phyloP scores from a whole-genome alignment of 768 basidiomycete genomes.

The Mycena galopus region DNA sequence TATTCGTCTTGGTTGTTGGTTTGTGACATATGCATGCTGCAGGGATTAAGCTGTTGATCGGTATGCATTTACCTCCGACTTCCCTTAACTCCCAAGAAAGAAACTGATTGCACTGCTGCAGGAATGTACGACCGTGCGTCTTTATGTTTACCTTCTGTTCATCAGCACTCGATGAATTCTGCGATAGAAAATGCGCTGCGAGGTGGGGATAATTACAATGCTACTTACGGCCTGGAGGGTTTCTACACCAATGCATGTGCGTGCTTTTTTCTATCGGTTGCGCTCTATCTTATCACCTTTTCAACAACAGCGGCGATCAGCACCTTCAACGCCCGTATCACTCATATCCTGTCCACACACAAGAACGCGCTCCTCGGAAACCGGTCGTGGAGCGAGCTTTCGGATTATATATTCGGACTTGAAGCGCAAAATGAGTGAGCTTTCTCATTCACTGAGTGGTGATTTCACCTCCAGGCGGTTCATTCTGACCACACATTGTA shows the following conservation, averaged over 20 bases:
- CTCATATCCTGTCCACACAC: slow-evolving; percentile 51
- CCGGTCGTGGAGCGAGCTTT: slow-evolving; percentile 52
- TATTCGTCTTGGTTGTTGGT: not conserved
- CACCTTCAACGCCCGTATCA: slow-evolving; percentile 50
- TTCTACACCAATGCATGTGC: slow-evolving; percentile 48
- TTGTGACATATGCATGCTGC: not conserved
- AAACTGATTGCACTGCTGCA: not conserved
- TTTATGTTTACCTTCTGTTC: not conserved
- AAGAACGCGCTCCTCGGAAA: slow-evolving; percentile 48
- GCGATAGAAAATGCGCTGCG: slow-evolving; percentile 47
- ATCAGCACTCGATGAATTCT: slow-evolving; percentile 17
- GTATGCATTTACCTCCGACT: not conserved
- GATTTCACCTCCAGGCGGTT: no score
- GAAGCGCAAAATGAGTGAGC: slow-evolving; percentile 52
- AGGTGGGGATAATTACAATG: slow-evolving; percentile 49
- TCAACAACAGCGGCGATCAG: slow-evolving; percentile 39
- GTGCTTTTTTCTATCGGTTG: not conserved
- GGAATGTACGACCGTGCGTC: slow-evolving; percentile 3
- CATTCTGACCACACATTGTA: not conserved
- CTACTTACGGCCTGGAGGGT: slow-evolving; percentile 44
- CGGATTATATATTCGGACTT: slow-evolving; percentile 52
- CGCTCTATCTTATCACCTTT: not conserved
- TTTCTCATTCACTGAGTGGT: not conserved
- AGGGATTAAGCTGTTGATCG: slow-evolving; percentile 40
- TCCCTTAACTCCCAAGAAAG: no score